phyloP scores from a whole-genome alignment of 768 basidiomycete genomes.

The Boletus rubropictus region DNA sequence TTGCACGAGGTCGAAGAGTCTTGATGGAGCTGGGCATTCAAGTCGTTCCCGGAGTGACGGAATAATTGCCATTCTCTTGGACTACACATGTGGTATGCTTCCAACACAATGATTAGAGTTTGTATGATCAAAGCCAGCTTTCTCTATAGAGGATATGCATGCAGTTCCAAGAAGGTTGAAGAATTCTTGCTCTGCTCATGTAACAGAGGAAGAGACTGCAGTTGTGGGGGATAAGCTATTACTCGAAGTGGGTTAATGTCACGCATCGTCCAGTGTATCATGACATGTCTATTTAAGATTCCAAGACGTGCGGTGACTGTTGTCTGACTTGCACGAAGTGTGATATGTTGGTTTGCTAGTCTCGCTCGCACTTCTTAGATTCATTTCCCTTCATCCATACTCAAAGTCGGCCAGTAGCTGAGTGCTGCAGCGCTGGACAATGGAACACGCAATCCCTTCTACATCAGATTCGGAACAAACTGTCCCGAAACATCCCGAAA shows the following conservation, averaged over 20 bases:
- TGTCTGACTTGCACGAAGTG: not conserved
- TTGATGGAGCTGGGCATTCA: constrained; percentile 45
- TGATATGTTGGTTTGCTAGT: no score
- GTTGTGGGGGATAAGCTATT: not conserved
- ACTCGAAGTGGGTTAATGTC: not conserved
- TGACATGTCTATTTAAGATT: not conserved
- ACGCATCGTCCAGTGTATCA: not conserved
- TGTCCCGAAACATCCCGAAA: no score
- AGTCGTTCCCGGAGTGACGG: constrained; percentile 39
- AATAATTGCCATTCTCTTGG: constrained; percentile 2
- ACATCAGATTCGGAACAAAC: no score
- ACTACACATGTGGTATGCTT: not conserved
- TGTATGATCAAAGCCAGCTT: not conserved
- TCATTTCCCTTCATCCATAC: no score
- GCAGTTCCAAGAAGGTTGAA: not conserved
- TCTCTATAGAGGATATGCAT: not conserved
- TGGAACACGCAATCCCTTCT: no score
- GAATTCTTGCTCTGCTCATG: not conserved
- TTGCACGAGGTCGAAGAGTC: constrained; percentile 43
- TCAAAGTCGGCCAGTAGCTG: no score
- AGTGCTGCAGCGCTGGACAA: no score
- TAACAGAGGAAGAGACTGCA: not conserved
- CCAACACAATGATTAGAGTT: not conserved
- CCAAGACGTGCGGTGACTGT: not conserved
- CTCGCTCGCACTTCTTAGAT: no score